These are phyloP conservation scores for Eryngium alpinum DNA, from an alignment of 140 eudicot species.

Conservation along the genomic window DNA sequence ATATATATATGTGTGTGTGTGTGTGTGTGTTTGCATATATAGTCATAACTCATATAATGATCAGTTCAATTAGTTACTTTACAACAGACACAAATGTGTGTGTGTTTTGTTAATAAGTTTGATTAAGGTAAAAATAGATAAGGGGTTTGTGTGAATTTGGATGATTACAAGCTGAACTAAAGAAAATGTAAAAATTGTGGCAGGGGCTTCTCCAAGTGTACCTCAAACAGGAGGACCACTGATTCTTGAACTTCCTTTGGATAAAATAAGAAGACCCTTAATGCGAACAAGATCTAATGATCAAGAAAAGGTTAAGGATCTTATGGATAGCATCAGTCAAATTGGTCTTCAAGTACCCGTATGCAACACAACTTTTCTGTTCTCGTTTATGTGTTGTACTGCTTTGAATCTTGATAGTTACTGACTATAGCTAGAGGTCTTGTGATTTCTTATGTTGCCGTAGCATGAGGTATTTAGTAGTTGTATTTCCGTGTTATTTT, in stretches of 20 bases:
- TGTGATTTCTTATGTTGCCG: not conserved
- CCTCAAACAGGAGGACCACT: slow-evolving; percentile 65
- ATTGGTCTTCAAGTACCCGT: slow-evolving; percentile 99
- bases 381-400: not conserved
- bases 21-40: no score
- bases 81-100: not conserved
- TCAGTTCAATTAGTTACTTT: no score
- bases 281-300: slow-evolving; percentile 92
- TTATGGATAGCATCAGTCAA: slow-evolving; percentile 83
- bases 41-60: no score
- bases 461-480: not conserved
- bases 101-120: not conserved
- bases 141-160: not conserved
- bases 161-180: not conserved
- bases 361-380: slow-evolving; percentile 14
- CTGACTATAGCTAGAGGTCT: not conserved
- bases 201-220: slow-evolving; percentile 54
- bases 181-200: not conserved
- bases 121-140: not conserved
- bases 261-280: slow-evolving; percentile 80
- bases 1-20: not conserved
- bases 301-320: slow-evolving; percentile 70
- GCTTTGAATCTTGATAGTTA: not conserved
- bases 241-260: slow-evolving; percentile 70
- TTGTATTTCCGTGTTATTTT: no score